Conservation (phyloP, 2,329 filamentous ascomycete species). For the Amphichorda felina region DNA sequence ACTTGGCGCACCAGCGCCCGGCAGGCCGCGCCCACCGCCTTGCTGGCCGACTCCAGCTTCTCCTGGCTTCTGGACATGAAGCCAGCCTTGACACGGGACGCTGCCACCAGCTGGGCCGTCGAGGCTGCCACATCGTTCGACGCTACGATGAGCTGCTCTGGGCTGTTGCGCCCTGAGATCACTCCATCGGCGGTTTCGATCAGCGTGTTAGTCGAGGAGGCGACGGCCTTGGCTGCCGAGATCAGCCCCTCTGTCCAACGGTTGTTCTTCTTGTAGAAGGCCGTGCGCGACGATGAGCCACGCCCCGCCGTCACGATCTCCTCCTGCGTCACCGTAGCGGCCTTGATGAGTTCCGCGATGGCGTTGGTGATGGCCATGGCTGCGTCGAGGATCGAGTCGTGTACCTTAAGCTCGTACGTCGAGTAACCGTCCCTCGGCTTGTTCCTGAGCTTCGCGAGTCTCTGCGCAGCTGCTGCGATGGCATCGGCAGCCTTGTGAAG, state of each 20-base stretch:
- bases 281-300: conserved; percentile 75
- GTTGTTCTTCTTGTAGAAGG: conserved; percentile 99
- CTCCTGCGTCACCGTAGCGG: conserved; percentile 82
- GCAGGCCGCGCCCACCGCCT: conserved; percentile 85
- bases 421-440: conserved; percentile 94
- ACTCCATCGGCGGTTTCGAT: conserved; percentile 98
- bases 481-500: conserved; percentile 89
- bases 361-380: conserved; percentile 89
- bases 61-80: conserved; percentile 99
- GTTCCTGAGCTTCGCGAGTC: conserved; percentile 84
- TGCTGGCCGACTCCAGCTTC: conserved; percentile 77
- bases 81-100: conserved; percentile 88
- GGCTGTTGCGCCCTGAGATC: conserved; percentile 79
- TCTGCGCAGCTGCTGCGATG: conserved; percentile 82
- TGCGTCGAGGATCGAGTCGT: conserved; percentile 88
- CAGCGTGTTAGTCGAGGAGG: conserved; percentile 82
- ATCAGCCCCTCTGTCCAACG: conserved; percentile 97
- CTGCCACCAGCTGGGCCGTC: conserved; percentile 92
- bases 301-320: conserved; percentile 93
- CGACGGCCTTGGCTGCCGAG: conserved; percentile 92
- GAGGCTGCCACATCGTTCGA: conserved; percentile 95
- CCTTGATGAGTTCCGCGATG: conserved; percentile 89
- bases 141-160: conserved; percentile 94
- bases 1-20: conserved; percentile 83
- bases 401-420: conserved; percentile 91